phyloP scores from a whole-genome alignment of 345 rosid species.

The Psidium guajava region DNA sequence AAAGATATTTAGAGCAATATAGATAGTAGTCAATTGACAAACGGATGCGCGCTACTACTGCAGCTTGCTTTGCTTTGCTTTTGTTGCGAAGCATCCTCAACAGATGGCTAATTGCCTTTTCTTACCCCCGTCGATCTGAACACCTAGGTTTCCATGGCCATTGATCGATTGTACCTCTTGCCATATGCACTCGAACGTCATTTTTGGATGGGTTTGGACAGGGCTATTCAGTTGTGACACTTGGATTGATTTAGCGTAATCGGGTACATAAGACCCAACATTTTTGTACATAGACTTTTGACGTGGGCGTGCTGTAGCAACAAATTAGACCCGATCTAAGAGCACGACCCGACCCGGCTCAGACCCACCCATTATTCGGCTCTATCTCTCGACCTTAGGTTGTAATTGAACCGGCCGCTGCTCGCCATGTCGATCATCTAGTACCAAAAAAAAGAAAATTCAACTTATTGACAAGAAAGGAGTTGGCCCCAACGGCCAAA shows the following conservation, averaged over 20 bases:
- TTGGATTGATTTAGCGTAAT: neutral
- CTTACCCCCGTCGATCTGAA: neutral
- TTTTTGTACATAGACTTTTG: neutral
- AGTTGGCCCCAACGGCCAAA: neutral
- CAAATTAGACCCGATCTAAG: neutral
- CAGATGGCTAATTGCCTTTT: neutral
- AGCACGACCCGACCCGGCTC: neutral
- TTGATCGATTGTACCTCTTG: neutral
- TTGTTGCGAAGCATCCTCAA: rapidly evolving
- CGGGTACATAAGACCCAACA: neutral
- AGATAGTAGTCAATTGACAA: no score
- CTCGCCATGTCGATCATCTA: neutral
- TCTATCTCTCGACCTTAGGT: neutral
- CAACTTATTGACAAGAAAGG: neutral
- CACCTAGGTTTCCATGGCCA: neutral
- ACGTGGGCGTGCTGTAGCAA: neutral
- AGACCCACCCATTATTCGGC: neutral
- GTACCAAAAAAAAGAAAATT: neutral
- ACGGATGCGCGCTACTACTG: no score
- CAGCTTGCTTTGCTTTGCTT: no score
- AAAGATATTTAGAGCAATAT: no score
- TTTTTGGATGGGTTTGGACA: neutral
- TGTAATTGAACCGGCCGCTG: neutral
- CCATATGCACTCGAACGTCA: neutral
- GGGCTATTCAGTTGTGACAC: neutral